Percentiles rank a stretch among this genome's conserved stretches.
These are phyloP conservation scores for Papilionanthe hybrid DNA, from an alignment of 116 monocot genomes.

Conservation along the genomic window DNA sequence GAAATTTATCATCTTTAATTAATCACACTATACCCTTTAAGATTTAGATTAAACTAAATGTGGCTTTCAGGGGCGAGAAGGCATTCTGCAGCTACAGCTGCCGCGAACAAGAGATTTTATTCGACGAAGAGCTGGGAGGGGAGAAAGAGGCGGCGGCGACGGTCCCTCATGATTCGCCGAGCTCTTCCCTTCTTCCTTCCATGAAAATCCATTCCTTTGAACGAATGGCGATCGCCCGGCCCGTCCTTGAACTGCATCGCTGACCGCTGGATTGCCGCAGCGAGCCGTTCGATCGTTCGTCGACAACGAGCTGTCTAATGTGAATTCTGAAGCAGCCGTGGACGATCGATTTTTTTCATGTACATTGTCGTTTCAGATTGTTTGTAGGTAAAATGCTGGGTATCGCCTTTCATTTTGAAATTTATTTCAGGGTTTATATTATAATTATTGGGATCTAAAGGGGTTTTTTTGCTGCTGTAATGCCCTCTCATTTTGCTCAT, in stretches of 20 bases:
- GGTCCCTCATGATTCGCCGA: constrained; percentile 13
- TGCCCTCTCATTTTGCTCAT: background rate
- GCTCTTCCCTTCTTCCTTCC: constrained; percentile 20
- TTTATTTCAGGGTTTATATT: too few relatives aligned
- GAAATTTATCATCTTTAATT: background rate
- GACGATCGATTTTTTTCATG: constrained; percentile 48
- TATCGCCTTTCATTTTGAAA: constrained; percentile 1
- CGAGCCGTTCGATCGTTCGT: constrained; percentile 58
- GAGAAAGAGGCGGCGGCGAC: constrained; percentile 21
- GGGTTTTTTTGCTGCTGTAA: background rate
- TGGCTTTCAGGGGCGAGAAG: constrained; percentile 74
- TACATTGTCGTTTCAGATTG: constrained; percentile 31
- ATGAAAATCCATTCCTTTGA: constrained; percentile 42
- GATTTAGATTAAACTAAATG: background rate
- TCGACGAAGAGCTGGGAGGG: constrained; percentile 42
- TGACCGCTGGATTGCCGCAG: constrained; percentile 11
- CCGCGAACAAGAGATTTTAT: constrained; percentile 68
- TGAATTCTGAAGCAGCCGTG: constrained; percentile 59
- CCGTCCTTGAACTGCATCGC: background rate
- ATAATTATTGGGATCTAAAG: constrained; percentile 2
- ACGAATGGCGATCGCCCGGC: constrained; percentile 11
- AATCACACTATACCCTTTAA: background rate
- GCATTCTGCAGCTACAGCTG: constrained; percentile 86
- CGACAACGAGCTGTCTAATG: constrained; percentile 54
- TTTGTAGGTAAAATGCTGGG: constrained; percentile 1